phyloP scores from a whole-genome alignment of 164 flowering plant genomes.

The Sedum album region DNA sequence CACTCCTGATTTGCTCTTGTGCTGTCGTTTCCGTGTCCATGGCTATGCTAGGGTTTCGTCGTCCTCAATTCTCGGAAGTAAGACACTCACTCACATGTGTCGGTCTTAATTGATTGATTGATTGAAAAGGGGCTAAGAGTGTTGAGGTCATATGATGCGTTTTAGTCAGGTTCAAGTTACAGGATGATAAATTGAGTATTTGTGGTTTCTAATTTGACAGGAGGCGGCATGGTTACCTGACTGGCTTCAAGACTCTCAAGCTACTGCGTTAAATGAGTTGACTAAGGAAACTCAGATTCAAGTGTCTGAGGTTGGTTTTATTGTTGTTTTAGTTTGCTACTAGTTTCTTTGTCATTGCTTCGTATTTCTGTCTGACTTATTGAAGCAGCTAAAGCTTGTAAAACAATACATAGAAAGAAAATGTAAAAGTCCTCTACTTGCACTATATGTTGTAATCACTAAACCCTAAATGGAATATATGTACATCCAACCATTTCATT shows the following conservation, averaged over 20 bases:
- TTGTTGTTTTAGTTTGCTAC: background rate
- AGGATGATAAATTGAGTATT: background rate
- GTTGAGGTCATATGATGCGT: background rate
- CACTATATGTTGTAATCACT: too few relatives aligned
- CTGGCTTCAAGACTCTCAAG: slow-evolving; percentile 51
- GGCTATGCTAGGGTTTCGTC: slow-evolving; percentile 33
- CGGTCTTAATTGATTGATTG: background rate
- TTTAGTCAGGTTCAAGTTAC: background rate
- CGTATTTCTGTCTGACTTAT: background rate
- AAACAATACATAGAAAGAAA: background rate
- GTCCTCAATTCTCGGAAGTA: slow-evolving; percentile 52
- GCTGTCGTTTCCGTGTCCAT: slow-evolving; percentile 7
- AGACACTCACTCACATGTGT: background rate
- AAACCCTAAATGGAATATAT: too few relatives aligned
- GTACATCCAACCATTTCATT: too few relatives aligned
- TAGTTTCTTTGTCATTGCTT: background rate
- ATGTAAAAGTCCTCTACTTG: background rate
- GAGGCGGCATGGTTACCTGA: slow-evolving; percentile 65
- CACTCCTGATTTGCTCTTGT: background rate
- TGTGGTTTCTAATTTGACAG: slow-evolving; percentile 19
- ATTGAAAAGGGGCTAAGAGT: background rate
- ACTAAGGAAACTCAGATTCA: slow-evolving; percentile 14
- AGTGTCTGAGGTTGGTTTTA: slow-evolving; percentile 17
- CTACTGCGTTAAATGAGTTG: slow-evolving; percentile 13
- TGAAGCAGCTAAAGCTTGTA: background rate